Evolutionary conservation across 208 protist species (phyloP).

Genomic region (Acanthamoeba royreba): DNA sequence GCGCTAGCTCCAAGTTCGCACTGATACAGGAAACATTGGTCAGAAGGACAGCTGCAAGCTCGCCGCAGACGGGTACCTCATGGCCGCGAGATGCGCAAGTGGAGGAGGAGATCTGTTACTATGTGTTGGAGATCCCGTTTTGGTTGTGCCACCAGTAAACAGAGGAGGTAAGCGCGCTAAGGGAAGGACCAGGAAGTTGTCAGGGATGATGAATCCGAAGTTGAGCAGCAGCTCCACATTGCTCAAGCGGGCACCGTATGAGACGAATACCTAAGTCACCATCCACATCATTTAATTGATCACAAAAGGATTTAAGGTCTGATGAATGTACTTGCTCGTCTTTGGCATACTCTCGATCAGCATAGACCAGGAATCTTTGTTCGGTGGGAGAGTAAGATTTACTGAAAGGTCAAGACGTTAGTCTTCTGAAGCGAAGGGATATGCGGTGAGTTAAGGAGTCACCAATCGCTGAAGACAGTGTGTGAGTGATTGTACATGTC

Average conservation of each 20-base stretch:
- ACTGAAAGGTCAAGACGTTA: not conserved
- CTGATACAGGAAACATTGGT: too few relatives aligned
- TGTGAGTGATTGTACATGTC: constrained; percentile 18
- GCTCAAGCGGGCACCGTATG: not conserved
- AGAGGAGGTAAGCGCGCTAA: not conserved
- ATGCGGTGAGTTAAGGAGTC: not conserved
- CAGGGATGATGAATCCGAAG: not conserved
- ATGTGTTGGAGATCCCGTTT: not conserved
- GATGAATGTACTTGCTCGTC: not conserved
- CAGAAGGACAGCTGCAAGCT: too few relatives aligned
- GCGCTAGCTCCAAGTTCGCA: too few relatives aligned
- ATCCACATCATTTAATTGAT: not conserved
- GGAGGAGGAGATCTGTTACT: not conserved
- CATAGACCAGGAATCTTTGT: not conserved
- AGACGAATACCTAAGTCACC: not conserved
- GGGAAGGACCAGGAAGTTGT: not conserved
- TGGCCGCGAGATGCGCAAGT: not conserved
- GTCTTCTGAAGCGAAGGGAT: not conserved
- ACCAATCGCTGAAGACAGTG: not conserved
- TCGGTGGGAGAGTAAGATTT: not conserved
- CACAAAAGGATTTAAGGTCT: not conserved
- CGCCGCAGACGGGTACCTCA: too few relatives aligned
- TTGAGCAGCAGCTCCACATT: not conserved
- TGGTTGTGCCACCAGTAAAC: not conserved
- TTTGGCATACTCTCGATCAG: not conserved